Evolutionary conservation across 495 filamentous ascomycete genomes (phyloP).

Genomic region (Physcia stellaris): DNA sequence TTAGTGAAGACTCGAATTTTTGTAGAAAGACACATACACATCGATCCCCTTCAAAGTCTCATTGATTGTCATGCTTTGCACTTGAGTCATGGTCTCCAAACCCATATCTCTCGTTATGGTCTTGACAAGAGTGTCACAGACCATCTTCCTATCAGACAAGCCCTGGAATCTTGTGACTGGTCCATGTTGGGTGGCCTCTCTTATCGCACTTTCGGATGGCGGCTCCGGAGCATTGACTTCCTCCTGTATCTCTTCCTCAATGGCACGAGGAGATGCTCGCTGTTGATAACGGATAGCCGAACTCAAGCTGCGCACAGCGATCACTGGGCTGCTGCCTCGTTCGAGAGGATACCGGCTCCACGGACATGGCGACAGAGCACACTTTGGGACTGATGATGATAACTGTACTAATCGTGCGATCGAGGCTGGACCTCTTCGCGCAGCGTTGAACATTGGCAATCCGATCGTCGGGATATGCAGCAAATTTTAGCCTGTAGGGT

Average conservation of each 20-base stretch:
- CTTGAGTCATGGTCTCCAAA: slow-evolving; percentile 78
- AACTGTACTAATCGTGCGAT: slow-evolving; percentile 2
- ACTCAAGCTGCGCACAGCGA: neutral
- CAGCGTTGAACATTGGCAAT: slow-evolving; percentile 12
- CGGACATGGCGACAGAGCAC: slow-evolving; percentile 1
- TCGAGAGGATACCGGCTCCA: neutral
- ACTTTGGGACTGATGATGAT: slow-evolving; percentile 3
- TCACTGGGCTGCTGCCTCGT: neutral
- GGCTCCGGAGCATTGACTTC: neutral
- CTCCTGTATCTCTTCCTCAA: slow-evolving; percentile 11
- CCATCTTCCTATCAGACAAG: slow-evolving; percentile 43
- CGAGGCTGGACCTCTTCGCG: slow-evolving; percentile 14
- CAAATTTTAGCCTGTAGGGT: too few relatives aligned
- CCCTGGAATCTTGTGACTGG: slow-evolving; percentile 56
- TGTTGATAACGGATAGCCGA: neutral
- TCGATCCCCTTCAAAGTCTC: slow-evolving; percentile 65
- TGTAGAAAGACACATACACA: slow-evolving; percentile 44
- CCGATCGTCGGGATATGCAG: too few relatives aligned
- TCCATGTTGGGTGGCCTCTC: slow-evolving; percentile 10
- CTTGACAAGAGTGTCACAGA: slow-evolving; percentile 49
- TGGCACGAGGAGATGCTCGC: neutral
- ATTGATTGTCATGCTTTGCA: slow-evolving; percentile 75
- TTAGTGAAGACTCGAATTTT: neutral
- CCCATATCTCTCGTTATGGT: slow-evolving; percentile 62
- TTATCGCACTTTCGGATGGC: neutral